phyloP scores from a whole-genome alignment of 345 rosid species.

The Hirschfeldia incana region DNA sequence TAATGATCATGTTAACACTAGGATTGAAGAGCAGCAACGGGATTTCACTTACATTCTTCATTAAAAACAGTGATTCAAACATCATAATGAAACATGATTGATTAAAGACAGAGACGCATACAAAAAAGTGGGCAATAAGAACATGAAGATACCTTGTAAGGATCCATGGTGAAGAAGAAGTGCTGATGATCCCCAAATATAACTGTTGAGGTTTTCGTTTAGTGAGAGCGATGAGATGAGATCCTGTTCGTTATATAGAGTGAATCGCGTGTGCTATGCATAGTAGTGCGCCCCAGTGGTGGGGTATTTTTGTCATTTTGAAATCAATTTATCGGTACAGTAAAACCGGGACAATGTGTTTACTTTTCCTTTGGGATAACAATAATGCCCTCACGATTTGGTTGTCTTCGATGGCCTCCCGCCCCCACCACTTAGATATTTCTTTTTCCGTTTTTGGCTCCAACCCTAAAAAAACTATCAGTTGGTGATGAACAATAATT shows the following conservation, averaged over 20 bases:
- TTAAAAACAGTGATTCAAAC: neutral
- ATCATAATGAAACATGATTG: neutral
- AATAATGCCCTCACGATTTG: slow-evolving; percentile 12
- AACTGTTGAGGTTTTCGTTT: slow-evolving; percentile 4
- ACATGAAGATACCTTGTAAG: slow-evolving; percentile 35
- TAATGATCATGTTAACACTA: neutral
- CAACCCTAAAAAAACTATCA: neutral
- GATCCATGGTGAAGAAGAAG: slow-evolving; percentile 40
- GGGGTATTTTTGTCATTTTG: slow-evolving; percentile 18
- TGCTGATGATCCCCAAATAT: slow-evolving; percentile 14
- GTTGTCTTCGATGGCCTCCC: neutral
- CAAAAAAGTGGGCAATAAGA: neutral
- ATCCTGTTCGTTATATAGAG: slow-evolving; percentile 29
- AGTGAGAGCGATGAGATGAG: slow-evolving; percentile 29
- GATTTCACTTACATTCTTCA: neutral
- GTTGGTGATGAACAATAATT: slow-evolving; percentile 7
- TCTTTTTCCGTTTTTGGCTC: neutral
- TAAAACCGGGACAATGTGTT: slow-evolving; percentile 29
- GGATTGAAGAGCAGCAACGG: neutral
- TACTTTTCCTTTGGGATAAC: slow-evolving; percentile 36
- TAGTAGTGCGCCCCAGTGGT: neutral
- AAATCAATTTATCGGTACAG: slow-evolving; percentile 32
- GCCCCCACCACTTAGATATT: slow-evolving; percentile 14
- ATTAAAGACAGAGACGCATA: neutral
- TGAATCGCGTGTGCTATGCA: slow-evolving; percentile 15